Conservation (phyloP, 2,329 filamentous ascomycete genomes). For the Trichoderma hamatum region DNA sequence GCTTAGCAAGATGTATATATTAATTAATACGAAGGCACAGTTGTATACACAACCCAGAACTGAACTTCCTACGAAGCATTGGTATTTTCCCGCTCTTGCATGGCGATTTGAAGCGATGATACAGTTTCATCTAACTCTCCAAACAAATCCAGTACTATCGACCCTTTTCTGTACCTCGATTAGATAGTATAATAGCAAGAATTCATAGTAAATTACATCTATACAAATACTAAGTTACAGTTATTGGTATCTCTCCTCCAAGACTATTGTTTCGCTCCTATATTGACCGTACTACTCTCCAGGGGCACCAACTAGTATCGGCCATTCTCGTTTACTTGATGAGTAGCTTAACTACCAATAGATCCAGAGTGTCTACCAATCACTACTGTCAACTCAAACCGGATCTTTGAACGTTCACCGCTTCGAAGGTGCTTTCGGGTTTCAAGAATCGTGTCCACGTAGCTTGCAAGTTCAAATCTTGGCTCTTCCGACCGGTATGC, state of each 20-base stretch:
- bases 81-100: background rate
- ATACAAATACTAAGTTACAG: background rate
- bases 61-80: background rate
- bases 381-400: background rate
- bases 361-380: background rate
- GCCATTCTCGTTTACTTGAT: background rate
- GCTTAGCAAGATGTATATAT: background rate
- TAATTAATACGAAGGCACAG: background rate
- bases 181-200: background rate
- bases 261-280: background rate
- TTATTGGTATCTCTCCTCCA: background rate
- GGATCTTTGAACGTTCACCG: background rate
- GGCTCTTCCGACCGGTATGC: background rate
- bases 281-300: background rate
- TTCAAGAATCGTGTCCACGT: background rate
- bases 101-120: background rate
- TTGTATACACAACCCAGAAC: background rate
- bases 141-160: background rate
- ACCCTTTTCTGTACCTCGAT: background rate
- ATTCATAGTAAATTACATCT: background rate
- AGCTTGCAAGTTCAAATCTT: background rate
- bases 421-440: background rate
- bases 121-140: background rate
- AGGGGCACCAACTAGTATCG: background rate
- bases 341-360: background rate